Evolutionary conservation across 306 rosid species (phyloP), one percentile per base, ranked within the genome.

Genomic region (Lotus japonicus): DNA sequence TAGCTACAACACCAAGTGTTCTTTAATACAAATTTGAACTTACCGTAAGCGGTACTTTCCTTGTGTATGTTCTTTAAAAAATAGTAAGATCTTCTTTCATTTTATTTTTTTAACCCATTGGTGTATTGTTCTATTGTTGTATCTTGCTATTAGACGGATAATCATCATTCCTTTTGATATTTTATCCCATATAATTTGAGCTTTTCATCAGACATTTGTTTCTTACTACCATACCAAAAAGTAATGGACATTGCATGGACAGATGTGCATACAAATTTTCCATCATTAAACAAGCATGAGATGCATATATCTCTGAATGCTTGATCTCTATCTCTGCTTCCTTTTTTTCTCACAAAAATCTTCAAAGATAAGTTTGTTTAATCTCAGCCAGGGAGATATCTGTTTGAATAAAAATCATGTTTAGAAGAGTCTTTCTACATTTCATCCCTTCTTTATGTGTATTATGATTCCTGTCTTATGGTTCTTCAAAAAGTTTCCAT

Each of bases 161-260:
- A 57, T 21, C 56, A 67, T 67, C 63, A 56, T 43, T 73, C 38
- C 39, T 23, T 52, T 36, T 53, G 67, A 31, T 36, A 41, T 42
- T 56, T 63, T 61, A 12, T 57, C 70, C 51, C 19, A 66, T 64
- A 46, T 51, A 33, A 26, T 31, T 10, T 7, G 44, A 53, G 51
- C 35, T 54, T 73, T 79, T 68, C 23, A 12, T 74, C 68, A 1
- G 12, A 23, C 21, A 49, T 36, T 41, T 0, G 15, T 69, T 74
- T 28, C 58, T 15, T 49, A 18, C 19, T 9, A 50, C 62, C 57
- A 31, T 21, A 31, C 48, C 7, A 36, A 50, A 42, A 42, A 12
- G 42, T 3, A 68, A 26, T 59, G 63, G 58, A 11, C 50, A 44
- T 42, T 58, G 51, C 35, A 42, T 19, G 60, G 53, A 52, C 21